A percentile compares a stretch with the other conserved stretches of the same genome.
phyloP scores from a whole-genome alignment of 768 basidiomycete species.

The Strobilomyces echinocephalus region DNA sequence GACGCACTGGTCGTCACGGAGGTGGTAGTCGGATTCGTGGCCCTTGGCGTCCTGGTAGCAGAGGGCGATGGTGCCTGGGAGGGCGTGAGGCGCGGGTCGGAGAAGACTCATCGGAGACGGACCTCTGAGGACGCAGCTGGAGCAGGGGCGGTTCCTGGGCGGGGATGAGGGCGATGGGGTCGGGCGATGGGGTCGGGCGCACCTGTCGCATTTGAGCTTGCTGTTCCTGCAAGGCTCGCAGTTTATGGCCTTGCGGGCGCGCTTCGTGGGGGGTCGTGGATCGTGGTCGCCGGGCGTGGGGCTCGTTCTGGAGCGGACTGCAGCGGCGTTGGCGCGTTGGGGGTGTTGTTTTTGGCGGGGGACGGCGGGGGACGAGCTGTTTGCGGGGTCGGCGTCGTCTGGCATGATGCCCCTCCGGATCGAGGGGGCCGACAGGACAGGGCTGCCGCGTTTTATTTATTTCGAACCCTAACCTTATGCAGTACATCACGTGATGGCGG shows the following conservation, averaged over 20 bases:
- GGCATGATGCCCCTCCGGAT: constrained; percentile 29
- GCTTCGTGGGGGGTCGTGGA: constrained; percentile 68
- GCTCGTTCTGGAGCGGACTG: constrained; percentile 42
- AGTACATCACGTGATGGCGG: constrained; percentile 19
- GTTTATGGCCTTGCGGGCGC: constrained; percentile 83
- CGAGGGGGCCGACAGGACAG: constrained; percentile 20
- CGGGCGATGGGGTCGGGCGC: not conserved
- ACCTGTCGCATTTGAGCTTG: constrained; percentile 89
- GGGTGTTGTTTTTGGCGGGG: constrained; percentile 17
- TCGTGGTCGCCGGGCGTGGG: constrained; percentile 53
- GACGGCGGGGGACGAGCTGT: constrained; percentile 9
- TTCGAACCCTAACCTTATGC: constrained; percentile 23
- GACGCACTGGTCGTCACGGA: constrained; percentile 50
- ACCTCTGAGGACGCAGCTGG: constrained; percentile 82
- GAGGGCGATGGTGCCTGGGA: constrained; percentile 67
- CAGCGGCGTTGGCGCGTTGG: constrained; percentile 21
- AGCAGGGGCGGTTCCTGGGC: constrained; percentile 78
- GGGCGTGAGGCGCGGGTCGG: constrained; percentile 6
- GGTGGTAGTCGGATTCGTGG: constrained; percentile 50
- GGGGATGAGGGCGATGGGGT: not conserved
- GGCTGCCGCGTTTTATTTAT: constrained; percentile 19
- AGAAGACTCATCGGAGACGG: constrained; percentile 16
- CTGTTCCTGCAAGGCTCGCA: constrained; percentile 84
- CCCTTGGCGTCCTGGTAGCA: constrained; percentile 76
- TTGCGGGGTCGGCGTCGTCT: constrained; percentile 23